Conservation (phyloP, 352 stramenopile genomes). For the Pythium scleroteichum region DNA sequence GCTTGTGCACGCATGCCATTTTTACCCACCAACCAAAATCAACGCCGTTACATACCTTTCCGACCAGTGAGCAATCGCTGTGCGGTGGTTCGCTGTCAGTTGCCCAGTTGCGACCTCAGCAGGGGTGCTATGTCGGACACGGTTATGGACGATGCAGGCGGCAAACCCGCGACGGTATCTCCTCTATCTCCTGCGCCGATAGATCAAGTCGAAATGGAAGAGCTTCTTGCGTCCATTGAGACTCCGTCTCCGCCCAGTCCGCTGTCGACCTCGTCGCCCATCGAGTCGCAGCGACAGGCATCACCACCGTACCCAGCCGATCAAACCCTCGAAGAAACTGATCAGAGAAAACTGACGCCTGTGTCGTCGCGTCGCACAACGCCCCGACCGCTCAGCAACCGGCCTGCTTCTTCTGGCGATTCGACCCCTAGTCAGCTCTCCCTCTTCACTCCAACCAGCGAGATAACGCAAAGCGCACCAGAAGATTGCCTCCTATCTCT, state of each 20-base stretch:
- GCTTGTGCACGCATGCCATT: no score
- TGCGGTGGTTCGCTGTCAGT: no score
- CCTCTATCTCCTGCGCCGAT: neutral
- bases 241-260: neutral
- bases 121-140: no score
- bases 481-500: neutral
- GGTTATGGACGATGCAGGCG: no score
- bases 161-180: neutral
- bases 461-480: no score
- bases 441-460: no score
- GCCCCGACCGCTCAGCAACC: conserved; percentile 3
- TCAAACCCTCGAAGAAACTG: conserved; percentile 10
- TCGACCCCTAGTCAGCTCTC: neutral
- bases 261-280: neutral
- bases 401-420: conserved; percentile 3
- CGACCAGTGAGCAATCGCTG: no score
- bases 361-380: conserved; percentile 4
- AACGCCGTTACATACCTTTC: no score
- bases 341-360: conserved; percentile 13
- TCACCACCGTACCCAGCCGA: neutral
- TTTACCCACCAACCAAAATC: no score
- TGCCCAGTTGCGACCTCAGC: no score
- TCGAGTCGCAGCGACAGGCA: no score
- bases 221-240: conserved; percentile 27
- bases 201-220: conserved; percentile 20